A percentile compares a stretch with the other conserved stretches of the same genome.
phyloP scores from a whole-genome alignment of 805 yeast genomes.

The Metschnikowia dekortorum region DNA sequence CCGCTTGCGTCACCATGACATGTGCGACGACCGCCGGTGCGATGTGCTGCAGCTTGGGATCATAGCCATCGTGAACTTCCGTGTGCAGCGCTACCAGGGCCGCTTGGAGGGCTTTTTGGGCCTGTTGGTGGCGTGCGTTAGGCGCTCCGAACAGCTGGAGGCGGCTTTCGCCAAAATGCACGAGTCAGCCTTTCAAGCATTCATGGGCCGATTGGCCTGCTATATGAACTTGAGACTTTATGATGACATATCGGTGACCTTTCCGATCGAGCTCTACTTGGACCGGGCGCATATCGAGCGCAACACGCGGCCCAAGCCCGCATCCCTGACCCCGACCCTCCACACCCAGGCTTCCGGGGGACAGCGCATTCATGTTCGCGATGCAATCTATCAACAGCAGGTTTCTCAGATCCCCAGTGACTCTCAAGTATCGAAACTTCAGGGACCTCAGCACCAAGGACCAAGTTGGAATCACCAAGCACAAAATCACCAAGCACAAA shows the following conservation, averaged over 20 bases:
- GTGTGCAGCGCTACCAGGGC: slow-evolving; percentile 1
- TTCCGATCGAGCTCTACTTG: slow-evolving; percentile 4
- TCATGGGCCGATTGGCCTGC: slow-evolving; percentile 5
- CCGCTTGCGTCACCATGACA: not conserved
- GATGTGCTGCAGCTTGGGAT: slow-evolving; percentile 7
- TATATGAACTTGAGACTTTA: slow-evolving; percentile 4
- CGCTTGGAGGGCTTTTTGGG: slow-evolving; percentile 12
- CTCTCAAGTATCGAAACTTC: too few relatives aligned
- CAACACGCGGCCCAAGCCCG: not conserved
- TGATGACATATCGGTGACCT: not conserved
- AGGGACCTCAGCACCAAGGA: too few relatives aligned
- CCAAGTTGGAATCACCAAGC: too few relatives aligned
- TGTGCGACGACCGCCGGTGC: not conserved
- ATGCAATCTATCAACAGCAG: slow-evolving; percentile 4
- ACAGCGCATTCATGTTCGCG: not conserved
- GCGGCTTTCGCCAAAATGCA: not conserved
- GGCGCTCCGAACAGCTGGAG: not conserved
- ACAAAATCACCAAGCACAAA: too few relatives aligned
- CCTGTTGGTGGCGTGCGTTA: slow-evolving; percentile 1
- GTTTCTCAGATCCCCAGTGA: not conserved
- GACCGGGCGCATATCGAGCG: not conserved
- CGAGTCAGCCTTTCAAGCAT: not conserved
- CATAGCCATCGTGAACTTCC: slow-evolving; percentile 7
- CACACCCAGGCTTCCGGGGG: not conserved
- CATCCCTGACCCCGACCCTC: not conserved